These are phyloP conservation scores for Alopecurus myosuroides DNA, from an alignment of 176 grass and related monocot genomes.

Conservation along the genomic window DNA sequence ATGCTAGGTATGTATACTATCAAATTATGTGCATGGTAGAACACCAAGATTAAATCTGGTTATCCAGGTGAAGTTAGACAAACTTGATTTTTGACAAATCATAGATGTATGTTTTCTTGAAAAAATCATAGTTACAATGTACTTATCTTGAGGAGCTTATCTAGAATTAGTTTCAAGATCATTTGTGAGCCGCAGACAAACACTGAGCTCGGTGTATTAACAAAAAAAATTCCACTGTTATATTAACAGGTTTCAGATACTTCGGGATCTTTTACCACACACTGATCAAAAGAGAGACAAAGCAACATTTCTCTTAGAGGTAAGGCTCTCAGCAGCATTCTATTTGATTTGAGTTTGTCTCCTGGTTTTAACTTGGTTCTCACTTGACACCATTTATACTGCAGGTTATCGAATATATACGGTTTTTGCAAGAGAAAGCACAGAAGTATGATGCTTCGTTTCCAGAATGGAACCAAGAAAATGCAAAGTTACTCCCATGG, in stretches of 20 bases:
- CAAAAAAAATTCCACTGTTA: not conserved
- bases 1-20: not conserved
- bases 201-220: not conserved
- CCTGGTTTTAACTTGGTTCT: conserved; percentile 3
- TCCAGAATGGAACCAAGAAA: conserved; percentile 87
- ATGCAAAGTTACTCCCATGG: conserved; percentile 87
- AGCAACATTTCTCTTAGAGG: conserved; percentile 96
- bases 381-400: not conserved
- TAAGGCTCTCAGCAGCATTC: conserved; percentile 12
- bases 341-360: not conserved
- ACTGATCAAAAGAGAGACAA: conserved; percentile 99
- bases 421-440: conserved; percentile 91
- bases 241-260: conserved; percentile 95
- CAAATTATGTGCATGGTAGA: not conserved
- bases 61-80: not conserved
- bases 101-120: not conserved
- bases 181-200: not conserved
- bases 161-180: not conserved
- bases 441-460: conserved; percentile 54
- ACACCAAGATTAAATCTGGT: not conserved
- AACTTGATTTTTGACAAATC: not conserved
- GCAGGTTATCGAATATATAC: conserved; percentile 84
- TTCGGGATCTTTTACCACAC: conserved; percentile 91
- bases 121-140: not conserved
- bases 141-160: not conserved